Base-by-base conservation (phyloP, 2,329 filamentous ascomycete genomes). In the Iodosphaeria phyllophila region DNA sequence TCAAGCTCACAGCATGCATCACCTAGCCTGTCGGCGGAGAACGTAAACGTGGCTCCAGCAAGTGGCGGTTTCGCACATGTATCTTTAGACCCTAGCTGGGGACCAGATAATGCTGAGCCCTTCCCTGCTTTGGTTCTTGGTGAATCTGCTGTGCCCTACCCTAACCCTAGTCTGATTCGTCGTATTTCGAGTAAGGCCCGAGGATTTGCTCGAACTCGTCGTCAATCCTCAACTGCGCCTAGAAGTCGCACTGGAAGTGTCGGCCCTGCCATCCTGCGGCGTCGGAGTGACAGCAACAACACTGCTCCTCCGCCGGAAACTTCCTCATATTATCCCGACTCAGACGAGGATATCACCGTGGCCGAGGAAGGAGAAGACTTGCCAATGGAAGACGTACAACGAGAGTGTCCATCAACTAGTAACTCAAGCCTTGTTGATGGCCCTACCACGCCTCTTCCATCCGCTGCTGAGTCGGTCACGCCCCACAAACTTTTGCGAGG, bases 221-320 rank as follows among this genome's bases (percentile, higher is more conserved):
- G 84, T 32, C 74, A 76, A 32, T 91, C 80, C 10, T 83, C 79
- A 3, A 74, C 74, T 1, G 66, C 76, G 22, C 67, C 76, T 12
- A 70, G 73, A 31, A 80, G 75, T 44, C 72, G 84, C 20, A 83
- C 93, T 42, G 74, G 78, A 32, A 93, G 84, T 43, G 74, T 83
- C 14, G 89, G 89, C 1, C 89, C 89, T 2, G 76, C 83, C 28
- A 77, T 92, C 26, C 69, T 92, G 48, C 72, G 86, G 32, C 66
- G 82, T 29, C 72, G 84, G 35, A 93, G 84, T 47, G 83, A 91
- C 47, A 92, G 84, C 54, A 89, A 78, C 48, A 78, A 69, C 35
- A 74, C 74, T 5, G 59, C 62, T 6, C 65, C 69, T 7, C 52
- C 61, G 18, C 60, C 60, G 28, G 54, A 47, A 16, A 39, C 39